These are phyloP conservation scores for Syzygium grande DNA, from an alignment of 345 rosid species.

Conservation along the genomic window DNA sequence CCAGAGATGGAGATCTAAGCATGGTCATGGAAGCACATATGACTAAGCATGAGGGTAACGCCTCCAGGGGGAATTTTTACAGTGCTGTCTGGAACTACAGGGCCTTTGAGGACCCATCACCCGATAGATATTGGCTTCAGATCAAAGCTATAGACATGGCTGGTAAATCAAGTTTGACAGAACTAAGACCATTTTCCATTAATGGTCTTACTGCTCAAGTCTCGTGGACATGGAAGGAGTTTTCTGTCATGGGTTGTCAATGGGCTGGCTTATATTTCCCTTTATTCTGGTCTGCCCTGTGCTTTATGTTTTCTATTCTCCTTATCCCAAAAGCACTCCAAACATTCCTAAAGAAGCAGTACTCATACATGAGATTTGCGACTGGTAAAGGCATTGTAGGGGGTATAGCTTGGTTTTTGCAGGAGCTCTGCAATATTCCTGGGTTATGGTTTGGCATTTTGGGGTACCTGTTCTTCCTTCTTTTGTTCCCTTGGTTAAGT, in stretches of 20 bases:
- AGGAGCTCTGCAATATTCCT: constrained; percentile 60
- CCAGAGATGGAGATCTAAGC: constrained; percentile 41
- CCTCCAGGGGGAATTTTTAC: constrained; percentile 59
- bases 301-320: constrained; percentile 32
- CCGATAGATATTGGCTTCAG: constrained; percentile 84
- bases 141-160: constrained; percentile 54
- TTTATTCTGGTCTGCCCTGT: constrained; percentile 46
- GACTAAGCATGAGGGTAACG: constrained; percentile 37
- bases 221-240: constrained; percentile 94
- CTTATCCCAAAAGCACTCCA: constrained; percentile 51
- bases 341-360: constrained; percentile 38
- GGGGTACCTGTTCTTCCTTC: constrained; percentile 54
- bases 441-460: constrained; percentile 56
- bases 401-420: constrained; percentile 52
- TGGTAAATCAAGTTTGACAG: constrained; percentile 51
- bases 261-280: constrained; percentile 75
- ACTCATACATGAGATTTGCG: constrained; percentile 39
- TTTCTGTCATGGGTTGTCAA: constrained; percentile 78
- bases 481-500: constrained; percentile 66
- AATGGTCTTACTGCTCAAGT: constrained; percentile 51
- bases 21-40: constrained; percentile 67
- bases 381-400: constrained; percentile 36
- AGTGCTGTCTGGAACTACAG: constrained; percentile 79
- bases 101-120: constrained; percentile 86
- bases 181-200: constrained; percentile 71